These are phyloP conservation scores for Boletus reticuloceps DNA, from an alignment of 768 basidiomycete genomes.

Conservation along the genomic window DNA sequence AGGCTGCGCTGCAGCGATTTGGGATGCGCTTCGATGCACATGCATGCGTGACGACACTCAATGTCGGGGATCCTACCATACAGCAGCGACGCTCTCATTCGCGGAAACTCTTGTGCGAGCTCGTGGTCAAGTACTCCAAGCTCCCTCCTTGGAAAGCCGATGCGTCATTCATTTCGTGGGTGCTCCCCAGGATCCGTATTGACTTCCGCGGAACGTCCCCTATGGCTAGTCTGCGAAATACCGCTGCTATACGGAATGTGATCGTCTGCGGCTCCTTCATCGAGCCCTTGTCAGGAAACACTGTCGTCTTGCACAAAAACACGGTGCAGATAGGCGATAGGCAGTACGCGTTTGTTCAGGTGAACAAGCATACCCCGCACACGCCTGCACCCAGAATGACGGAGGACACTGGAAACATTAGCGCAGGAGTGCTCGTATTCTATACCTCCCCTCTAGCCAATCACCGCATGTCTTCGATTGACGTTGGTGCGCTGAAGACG, in stretches of 20 bases:
- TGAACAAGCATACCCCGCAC: background rate
- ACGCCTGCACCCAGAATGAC: no score
- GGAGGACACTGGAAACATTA: background rate
- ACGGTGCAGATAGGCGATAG: background rate
- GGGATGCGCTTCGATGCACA: slow-evolving; percentile 30
- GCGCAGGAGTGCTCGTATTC: background rate
- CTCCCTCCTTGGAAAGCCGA: background rate
- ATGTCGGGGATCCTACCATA: background rate
- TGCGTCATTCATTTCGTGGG: background rate
- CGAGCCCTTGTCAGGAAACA: background rate
- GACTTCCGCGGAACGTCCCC: no score
- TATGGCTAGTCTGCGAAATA: background rate
- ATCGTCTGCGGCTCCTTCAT: background rate
- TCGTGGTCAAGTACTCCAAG: background rate
- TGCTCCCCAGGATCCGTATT: no score
- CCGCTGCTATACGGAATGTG: background rate
- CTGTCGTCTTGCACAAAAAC: background rate
- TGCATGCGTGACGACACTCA: slow-evolving; percentile 8
- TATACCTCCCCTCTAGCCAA: background rate
- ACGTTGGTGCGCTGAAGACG: background rate
- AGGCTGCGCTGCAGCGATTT: slow-evolving; percentile 17
- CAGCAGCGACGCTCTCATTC: background rate
- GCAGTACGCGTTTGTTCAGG: background rate
- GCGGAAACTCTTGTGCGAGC: background rate
- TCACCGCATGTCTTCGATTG: background rate